phyloP scores from a whole-genome alignment of 2,329 filamentous ascomycete genomes.

The Malbranchea zuffiana region DNA sequence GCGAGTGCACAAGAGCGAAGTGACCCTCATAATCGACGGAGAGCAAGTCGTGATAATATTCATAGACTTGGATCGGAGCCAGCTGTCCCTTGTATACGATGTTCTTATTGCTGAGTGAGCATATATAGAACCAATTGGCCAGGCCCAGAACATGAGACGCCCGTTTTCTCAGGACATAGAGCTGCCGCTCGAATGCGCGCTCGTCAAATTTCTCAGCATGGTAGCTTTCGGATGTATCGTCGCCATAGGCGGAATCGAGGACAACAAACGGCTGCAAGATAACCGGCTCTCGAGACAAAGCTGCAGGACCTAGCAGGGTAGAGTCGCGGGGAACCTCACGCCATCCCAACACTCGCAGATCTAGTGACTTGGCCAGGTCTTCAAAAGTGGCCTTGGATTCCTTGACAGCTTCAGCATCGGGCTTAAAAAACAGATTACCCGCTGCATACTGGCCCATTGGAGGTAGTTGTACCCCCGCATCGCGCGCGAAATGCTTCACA shows the following conservation, averaged over 20 bases:
- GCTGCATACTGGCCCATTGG: conserved; percentile 88
- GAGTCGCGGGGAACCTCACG: conserved; percentile 91
- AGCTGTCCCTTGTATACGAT: conserved; percentile 98
- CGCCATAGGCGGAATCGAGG: conserved; percentile 70
- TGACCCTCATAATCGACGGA: conserved; percentile 96
- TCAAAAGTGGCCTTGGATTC: conserved; percentile 89
- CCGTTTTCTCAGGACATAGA: conserved; percentile 90
- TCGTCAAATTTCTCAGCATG: conserved; percentile 75
- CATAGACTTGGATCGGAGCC: conserved; percentile 87
- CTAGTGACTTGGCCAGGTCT: conserved; percentile 78
- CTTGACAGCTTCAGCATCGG: conserved; percentile 76
- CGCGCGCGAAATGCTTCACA: conserved; percentile 91
- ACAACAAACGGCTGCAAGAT: conserved; percentile 96
- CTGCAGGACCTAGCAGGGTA: conserved; percentile 81
- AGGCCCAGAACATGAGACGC: conserved; percentile 88
- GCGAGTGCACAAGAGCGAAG: conserved; percentile 91
- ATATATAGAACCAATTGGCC: conserved; percentile 98
- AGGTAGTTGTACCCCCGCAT: conserved; percentile 78
- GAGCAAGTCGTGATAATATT: conserved; percentile 94
- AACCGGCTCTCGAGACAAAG: conserved; percentile 84
- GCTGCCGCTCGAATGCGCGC: conserved; percentile 76
- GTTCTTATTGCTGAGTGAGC: conserved; percentile 93
- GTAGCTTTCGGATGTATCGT: conserved; percentile 63
- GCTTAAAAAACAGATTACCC: conserved; percentile 98
- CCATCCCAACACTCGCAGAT: conserved; percentile 88